Base-by-base conservation (phyloP, 257 asterid species). In the Eucommia ulmoides region DNA sequence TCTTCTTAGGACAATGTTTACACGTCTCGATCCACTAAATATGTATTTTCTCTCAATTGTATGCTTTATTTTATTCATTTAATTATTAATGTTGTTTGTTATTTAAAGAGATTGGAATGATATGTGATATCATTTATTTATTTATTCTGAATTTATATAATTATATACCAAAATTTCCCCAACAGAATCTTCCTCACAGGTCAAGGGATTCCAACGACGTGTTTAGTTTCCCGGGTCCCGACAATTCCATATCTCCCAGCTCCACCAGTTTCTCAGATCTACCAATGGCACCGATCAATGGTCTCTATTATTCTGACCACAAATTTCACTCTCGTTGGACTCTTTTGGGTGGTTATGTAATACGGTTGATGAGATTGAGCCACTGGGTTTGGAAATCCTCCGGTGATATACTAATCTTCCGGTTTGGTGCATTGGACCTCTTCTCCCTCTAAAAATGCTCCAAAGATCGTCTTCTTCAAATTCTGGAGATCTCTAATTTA, bases 401-500 rank as follows among this genome's bases (percentile, higher is more conserved):
- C 51, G 53, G 22, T 71, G 60, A 0, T 73, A 72, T 22, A 58
- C 76, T 0, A 73, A 82, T 9, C 69, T 74, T 18, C 93, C 84
- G 9, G 81, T 89, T 35, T 85, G 93, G 93, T 77, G 91, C 63
- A 52, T 80, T 22, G 96, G 98, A 0, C 98, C 96, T 29, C 82
- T 89, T 9, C 71, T 89, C 29, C 94, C 93, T 19, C 65, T 64
- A 33, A 46, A 8, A 3, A 71, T 82, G 93, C 41, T 82, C 23
- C 17, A 26, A 8, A 47, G 22, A 12, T 52, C 60, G 0, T 50
- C 59, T 1, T 17, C 72, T 16, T 45, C 19, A 0, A 10, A n/a
- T 15, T 16, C 48, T 16, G 46, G 69, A 18, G 7, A n/a, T n/a
- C n/a, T n/a, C n/a, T n/a, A n/a, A n/a, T n/a, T n/a, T n/a, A n/a